Percentiles rank a stretch among this genome's conserved stretches.
Conservation (phyloP, 345 rosid genomes). For the Hibiscus syriacus region DNA sequence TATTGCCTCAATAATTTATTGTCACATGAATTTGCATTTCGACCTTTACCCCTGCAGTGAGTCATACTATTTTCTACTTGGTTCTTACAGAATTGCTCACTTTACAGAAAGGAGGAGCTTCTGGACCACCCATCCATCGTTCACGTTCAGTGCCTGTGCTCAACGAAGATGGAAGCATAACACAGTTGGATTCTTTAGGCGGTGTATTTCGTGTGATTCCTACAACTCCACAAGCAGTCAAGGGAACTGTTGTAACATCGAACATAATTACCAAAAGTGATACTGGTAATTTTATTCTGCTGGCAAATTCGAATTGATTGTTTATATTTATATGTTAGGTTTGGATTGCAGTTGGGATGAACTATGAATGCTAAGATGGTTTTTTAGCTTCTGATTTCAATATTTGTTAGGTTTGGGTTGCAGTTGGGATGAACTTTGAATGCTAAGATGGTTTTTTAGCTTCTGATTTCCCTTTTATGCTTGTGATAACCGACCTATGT, state of each 20-base stretch:
- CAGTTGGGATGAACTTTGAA: background rate
- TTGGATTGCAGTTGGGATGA: too few species aligned
- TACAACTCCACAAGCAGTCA: constrained; percentile 35
- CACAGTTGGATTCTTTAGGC: constrained; percentile 32
- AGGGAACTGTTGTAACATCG: constrained; percentile 23
- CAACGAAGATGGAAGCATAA: constrained; percentile 47
- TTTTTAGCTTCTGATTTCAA: too few species aligned
- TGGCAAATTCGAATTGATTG: too few species aligned
- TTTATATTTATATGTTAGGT: too few species aligned
- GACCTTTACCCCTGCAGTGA: background rate
- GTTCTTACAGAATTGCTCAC: constrained; percentile 20
- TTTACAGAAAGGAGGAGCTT: constrained; percentile 53
- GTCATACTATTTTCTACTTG: constrained; percentile 1
- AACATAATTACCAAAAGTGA: constrained; percentile 22
- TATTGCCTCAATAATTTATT: background rate
- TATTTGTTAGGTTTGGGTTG: background rate
- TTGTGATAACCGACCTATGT: constrained; percentile 44
- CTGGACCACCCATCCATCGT: constrained; percentile 53
- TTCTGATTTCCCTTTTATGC: constrained; percentile 6
- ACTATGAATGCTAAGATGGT: too few species aligned
- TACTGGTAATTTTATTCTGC: constrained; percentile 36
- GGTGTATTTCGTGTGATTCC: constrained; percentile 67
- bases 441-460: background rate
- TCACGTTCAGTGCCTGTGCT: constrained; percentile 80
- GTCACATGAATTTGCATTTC: background rate